Base-by-base conservation (phyloP, 2,329 filamentous ascomycete genomes). In the Dissoconium aciculare region DNA sequence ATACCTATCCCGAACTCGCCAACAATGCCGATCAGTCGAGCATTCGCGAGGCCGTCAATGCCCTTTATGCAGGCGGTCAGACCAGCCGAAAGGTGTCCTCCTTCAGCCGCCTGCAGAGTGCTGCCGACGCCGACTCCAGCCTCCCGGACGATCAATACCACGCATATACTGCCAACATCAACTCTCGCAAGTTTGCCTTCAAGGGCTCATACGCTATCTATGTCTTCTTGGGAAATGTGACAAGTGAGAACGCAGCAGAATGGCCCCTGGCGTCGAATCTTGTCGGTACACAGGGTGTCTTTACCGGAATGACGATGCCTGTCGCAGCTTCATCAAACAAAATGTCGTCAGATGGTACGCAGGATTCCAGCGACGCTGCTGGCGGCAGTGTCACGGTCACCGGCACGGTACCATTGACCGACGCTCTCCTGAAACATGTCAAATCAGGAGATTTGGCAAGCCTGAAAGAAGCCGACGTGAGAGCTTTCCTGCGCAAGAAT, bases 111-210 rank as follows among this genome's bases (percentile, higher is more conserved):
- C 10, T 11, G 4, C 17, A 15, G 24, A 17, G 11, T 10, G 15
- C 17, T 15, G 27, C 34, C 9, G 29, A 45, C 14, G 30, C 12
- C 29, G 34, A 19, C 27, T 36, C 36, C 21, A 33, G 28, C 49
- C 41, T 51, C 48, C n/a, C n/a, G n/a, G 41, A 42, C 45, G 31
- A 33, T 2, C 21, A 30, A 1, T 24, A 30, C 11, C 15, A 31
- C 11, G 67, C 85, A 43, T 87, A 79, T 69, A 63, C 74, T 14
- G 71, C 70, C 41, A 80, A 78, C 44, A 64, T 85, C 26, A 58
- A 61, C 11, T 69, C 74, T 13, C 59, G 64, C 32, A 75, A 72
- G 38, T 66, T 69, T 34, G 69, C 70, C 2, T 52, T 78, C 5
- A 59, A 66, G 8, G 67, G 65, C 1, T 70, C 74, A 0, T 81